Evolutionary conservation across 2,329 filamentous ascomycete genomes (phyloP).

Genomic region (Exserohilum rostratum): DNA sequence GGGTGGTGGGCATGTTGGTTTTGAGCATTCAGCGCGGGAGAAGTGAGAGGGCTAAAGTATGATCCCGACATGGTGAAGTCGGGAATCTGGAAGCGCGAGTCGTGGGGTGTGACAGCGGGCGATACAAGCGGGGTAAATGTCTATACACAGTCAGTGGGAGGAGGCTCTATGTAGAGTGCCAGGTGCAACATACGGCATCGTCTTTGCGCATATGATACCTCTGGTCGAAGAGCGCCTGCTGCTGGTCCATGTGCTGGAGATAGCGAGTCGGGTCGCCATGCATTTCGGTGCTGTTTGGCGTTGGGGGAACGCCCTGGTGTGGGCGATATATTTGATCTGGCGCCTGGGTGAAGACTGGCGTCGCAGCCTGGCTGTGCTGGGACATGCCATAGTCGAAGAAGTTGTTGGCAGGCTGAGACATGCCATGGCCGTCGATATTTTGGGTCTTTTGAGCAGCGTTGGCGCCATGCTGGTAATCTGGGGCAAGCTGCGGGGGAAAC

Average conservation of each 20-base stretch:
- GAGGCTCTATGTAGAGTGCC: background rate
- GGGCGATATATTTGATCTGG: conserved; percentile 55
- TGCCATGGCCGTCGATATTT: conserved; percentile 19
- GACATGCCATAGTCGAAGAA: conserved; percentile 47
- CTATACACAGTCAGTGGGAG: conserved; percentile 59
- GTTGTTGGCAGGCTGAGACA: conserved; percentile 29
- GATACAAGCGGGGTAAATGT: conserved; percentile 81
- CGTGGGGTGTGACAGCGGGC: conserved; percentile 81
- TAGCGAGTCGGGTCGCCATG: conserved; percentile 65
- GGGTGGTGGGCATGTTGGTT: conserved; percentile 45
- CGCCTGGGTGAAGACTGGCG: conserved; percentile 49
- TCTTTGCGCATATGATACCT: conserved; percentile 71
- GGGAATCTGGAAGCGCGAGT: conserved; percentile 66
- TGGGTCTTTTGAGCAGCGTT: conserved; percentile 23
- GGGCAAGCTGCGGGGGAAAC: conserved; percentile 35
- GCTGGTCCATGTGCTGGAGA: conserved; percentile 59
- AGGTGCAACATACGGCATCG: conserved; percentile 62
- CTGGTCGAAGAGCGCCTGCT: conserved; percentile 68
- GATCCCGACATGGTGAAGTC: conserved; percentile 69
- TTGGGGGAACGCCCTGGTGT: conserved; percentile 73
- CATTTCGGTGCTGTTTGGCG: conserved; percentile 80
- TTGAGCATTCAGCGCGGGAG: conserved; percentile 78
- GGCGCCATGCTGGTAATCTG: conserved; percentile 32
- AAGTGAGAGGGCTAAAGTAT: conserved; percentile 84
- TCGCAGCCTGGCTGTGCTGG: conserved; percentile 42